Conservation (phyloP, 2,329 filamentous ascomycete genomes). For the Plenodomus lindquistii region DNA sequence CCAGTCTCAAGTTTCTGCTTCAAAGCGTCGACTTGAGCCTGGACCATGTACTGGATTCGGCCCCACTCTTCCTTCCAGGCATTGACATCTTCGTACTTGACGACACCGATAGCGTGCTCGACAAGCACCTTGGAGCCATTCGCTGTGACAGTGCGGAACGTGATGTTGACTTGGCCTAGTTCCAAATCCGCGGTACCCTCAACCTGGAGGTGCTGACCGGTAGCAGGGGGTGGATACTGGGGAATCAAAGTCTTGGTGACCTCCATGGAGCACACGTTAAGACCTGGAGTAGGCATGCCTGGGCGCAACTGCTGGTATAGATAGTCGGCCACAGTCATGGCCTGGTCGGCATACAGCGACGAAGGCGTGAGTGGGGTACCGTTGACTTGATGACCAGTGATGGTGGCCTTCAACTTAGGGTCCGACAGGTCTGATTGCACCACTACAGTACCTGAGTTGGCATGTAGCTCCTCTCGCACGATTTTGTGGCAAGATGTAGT, state of each 20-base stretch:
- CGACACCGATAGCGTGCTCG: conserved; percentile 65
- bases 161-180: conserved; percentile 58
- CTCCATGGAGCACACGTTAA: conserved; percentile 69
- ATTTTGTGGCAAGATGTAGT: conserved; percentile 69
- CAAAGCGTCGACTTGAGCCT: conserved; percentile 65
- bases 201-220: conserved; percentile 64
- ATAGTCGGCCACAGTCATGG: conserved; percentile 68
- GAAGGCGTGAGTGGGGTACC: conserved; percentile 69
- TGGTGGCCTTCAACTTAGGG: conserved; percentile 63
- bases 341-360: conserved; percentile 66
- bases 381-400: conserved; percentile 70
- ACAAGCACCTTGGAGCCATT: conserved; percentile 60
- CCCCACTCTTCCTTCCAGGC: conserved; percentile 68
- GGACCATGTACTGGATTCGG: conserved; percentile 64
- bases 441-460: conserved; percentile 62
- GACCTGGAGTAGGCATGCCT: conserved; percentile 58
- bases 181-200: conserved; percentile 63
- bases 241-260: conserved; percentile 72
- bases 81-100: conserved; percentile 63
- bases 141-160: conserved; percentile 61
- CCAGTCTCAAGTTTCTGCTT: conserved; percentile 67
- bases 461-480: conserved; percentile 64
- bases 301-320: conserved; percentile 67
- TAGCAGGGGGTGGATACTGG: conserved; percentile 51
- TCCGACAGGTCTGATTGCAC: conserved; percentile 69